A percentile compares a stretch with the other conserved stretches of the same genome.
These are phyloP conservation scores for Sugiyamaella valdiviana DNA, from an alignment of 805 yeast species.

Conservation along the genomic window DNA sequence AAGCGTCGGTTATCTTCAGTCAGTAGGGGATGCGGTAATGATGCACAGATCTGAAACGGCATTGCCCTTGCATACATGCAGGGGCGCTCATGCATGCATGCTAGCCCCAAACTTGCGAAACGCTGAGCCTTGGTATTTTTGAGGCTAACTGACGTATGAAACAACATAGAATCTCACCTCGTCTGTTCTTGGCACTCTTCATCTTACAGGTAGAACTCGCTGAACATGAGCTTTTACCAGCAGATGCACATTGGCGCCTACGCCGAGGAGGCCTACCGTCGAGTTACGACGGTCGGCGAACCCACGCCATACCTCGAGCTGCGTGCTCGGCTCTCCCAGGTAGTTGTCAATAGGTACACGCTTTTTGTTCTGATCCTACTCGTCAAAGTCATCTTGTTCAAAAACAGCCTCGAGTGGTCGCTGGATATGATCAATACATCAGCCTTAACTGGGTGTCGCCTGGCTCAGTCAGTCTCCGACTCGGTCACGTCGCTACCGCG, in stretches of 20 bases:
- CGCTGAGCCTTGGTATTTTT: not conserved
- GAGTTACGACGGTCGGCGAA: not conserved
- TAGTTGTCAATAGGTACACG: conserved; percentile 53
- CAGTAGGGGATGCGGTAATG: not conserved
- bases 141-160: too few relatives aligned
- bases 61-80: not conserved
- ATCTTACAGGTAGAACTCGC: not conserved
- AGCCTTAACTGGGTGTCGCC: conserved; percentile 41
- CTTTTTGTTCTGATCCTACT: conserved; percentile 44
- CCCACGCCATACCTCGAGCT: conserved; percentile 16
- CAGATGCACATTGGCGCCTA: not conserved
- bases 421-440: conserved; percentile 37
- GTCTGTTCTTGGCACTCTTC: too few relatives aligned
- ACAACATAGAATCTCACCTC: too few relatives aligned
- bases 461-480: conserved; percentile 38
- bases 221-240: not conserved
- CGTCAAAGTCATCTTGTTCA: conserved; percentile 56
- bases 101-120: not conserved
- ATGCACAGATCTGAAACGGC: not conserved
- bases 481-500: conserved; percentile 46
- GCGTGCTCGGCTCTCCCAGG: conserved; percentile 31
- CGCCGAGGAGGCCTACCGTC: not conserved
- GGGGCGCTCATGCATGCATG: not conserved
- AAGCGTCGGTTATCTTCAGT: not conserved
- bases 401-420: conserved; percentile 39